A percentile compares a stretch with the other conserved stretches of the same genome.
These are phyloP conservation scores for Sesbania bispinosa DNA, from an alignment of 306 rosid genomes.

Conservation along the genomic window DNA sequence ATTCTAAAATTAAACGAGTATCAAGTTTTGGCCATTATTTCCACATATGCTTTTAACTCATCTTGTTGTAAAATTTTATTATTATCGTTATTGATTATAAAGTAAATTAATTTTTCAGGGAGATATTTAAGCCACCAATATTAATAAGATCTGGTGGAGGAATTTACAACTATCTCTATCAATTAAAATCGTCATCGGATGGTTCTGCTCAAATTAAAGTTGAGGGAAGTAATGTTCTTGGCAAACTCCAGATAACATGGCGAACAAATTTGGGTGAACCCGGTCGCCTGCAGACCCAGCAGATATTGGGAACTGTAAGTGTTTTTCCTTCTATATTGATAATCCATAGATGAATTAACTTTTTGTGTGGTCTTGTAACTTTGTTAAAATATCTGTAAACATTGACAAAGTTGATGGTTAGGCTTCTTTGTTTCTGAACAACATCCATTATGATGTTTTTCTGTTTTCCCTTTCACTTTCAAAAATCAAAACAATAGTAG, in stretches of 20 bases:
- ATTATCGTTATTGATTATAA: slow-evolving; percentile 19
- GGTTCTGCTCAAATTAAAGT: slow-evolving; percentile 62
- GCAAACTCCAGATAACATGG: slow-evolving; percentile 98
- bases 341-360: not conserved
- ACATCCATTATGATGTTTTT: slow-evolving; percentile 3
- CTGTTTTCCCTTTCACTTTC: not conserved
- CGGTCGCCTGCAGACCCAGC: slow-evolving; percentile 95
- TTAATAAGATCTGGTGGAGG: slow-evolving; percentile 91
- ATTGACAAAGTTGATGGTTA: slow-evolving; percentile 8
- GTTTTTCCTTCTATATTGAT: slow-evolving; percentile 17
- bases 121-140: slow-evolving; percentile 63
- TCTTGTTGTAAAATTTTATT: not conserved
- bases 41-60: not conserved
- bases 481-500: slow-evolving; percentile 7
- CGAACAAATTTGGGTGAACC: slow-evolving; percentile 98
- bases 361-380: slow-evolving; percentile 14
- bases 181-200: slow-evolving; percentile 51
- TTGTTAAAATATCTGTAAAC: not conserved
- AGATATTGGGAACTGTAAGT: slow-evolving; percentile 95
- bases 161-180: slow-evolving; percentile 90
- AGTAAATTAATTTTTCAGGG: slow-evolving; percentile 47
- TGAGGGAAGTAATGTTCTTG: slow-evolving; percentile 94
- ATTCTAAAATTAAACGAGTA: slow-evolving; percentile 6
- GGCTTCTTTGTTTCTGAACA: slow-evolving; percentile 2
- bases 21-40: slow-evolving; percentile 1